Conservation (phyloP, 805 yeast species). For the Lipomyces starkeyi region DNA sequence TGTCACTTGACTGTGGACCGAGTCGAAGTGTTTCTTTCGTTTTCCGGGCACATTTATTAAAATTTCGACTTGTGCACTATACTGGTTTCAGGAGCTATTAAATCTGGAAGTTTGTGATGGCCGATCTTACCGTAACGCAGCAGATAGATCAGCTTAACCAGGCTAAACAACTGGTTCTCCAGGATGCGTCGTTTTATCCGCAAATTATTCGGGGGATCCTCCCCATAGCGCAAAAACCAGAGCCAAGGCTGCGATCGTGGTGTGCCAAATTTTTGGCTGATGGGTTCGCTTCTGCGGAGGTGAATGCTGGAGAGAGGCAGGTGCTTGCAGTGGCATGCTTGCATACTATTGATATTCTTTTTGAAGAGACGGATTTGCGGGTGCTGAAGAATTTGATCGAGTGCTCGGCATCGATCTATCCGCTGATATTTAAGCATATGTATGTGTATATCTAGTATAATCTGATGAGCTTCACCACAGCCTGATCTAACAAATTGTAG, state of each 20-base stretch:
- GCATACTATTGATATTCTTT: constrained; percentile 41
- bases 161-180: constrained; percentile 46
- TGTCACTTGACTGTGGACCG: background rate
- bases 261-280: constrained; percentile 48
- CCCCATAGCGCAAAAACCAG: constrained; percentile 47
- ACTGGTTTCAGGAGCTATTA: background rate
- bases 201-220: constrained; percentile 47
- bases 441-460: constrained; percentile 41
- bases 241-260: constrained; percentile 46
- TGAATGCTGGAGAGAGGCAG: constrained; percentile 38
- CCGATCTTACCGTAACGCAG: constrained; percentile 36
- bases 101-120: background rate
- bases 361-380: constrained; percentile 39
- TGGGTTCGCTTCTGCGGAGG: constrained; percentile 45
- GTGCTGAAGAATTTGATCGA: constrained; percentile 50
- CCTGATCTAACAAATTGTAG: constrained; percentile 12
- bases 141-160: constrained; percentile 47
- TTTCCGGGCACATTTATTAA: background rate
- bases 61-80: background rate
- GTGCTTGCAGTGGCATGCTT: constrained; percentile 43
- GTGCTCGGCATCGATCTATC: constrained; percentile 54
- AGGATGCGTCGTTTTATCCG: constrained; percentile 48
- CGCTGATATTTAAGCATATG: constrained; percentile 54
- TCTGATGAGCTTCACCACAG: background rate
- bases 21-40: background rate